Evolutionary conservation across 2,329 filamentous ascomycete species (phyloP), one percentile per base, ranked within the genome.

Genomic region (Westerdykella ornata): DNA sequence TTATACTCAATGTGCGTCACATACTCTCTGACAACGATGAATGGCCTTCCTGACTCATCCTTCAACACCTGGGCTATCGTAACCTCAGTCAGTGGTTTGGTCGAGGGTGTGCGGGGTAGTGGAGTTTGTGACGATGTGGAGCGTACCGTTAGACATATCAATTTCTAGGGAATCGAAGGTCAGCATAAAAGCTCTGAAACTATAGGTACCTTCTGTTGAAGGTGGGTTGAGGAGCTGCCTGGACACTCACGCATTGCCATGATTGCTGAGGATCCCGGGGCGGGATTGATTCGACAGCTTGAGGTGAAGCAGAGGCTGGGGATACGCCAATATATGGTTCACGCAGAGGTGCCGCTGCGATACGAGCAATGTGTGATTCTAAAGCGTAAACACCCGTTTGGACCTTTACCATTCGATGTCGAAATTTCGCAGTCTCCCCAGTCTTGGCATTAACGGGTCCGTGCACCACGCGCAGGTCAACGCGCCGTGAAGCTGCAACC

Each of bases 1-100:
- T 13, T 13, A 26, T 5, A 33, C 18, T 17, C 33, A 30, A 20
- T 13, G 22, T 33, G 30, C 30, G 37, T 34, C 46, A 78, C 85
- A 57, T 78, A 94, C 88, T 98, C 92, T 82, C 92, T 80, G 58
- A 98, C 92, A 51, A 98, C 84, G 66, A 98, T 98, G 70, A 98
- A 98, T 30, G 92, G 92, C 65, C 92, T 81, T 48, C 92, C 92
- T 68, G 92, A 83, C 73, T 98, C 92, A 77, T 98, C 92, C 75
- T 95, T 95, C 76, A 96, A 81, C 69, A 98, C 72, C 68, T 79
- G 75, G 60, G 80, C 80, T 80, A 51, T 56, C 41, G 38, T 39
- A 55, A 45, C 39, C 50, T 16, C 52, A 46, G 52, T 55, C 46
- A 55, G 53, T 54, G 52, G 46, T 41, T 54, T 48, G 22, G 22